Evolutionary conservation across 768 basidiomycete species (phyloP).

Genomic region (Hericium alpestre): DNA sequence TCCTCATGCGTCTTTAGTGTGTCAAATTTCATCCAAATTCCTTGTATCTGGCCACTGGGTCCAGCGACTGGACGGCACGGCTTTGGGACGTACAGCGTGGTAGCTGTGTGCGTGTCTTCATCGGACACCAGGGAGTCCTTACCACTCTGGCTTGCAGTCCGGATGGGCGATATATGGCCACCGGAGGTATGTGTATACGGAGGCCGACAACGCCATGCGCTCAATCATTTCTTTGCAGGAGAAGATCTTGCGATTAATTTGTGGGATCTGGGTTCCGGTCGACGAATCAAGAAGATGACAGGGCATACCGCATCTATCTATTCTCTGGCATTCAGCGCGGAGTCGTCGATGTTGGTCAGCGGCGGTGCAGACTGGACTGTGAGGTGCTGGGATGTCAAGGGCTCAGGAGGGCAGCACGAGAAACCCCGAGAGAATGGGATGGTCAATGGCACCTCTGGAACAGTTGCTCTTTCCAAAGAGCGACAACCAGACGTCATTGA

Average conservation of each 20-base stretch:
- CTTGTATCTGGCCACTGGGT: conserved; percentile 92
- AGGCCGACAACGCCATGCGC: not conserved
- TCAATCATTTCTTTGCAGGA: conserved; percentile 29
- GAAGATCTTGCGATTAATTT: conserved; percentile 90
- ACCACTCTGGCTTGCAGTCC: conserved; percentile 84
- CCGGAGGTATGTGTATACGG: conserved; percentile 46
- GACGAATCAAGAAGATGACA: conserved; percentile 90
- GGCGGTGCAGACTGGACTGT: conserved; percentile 94
- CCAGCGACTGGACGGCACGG: conserved; percentile 90
- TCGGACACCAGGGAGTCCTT: conserved; percentile 86
- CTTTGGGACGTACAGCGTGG: conserved; percentile 98
- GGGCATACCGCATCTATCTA: conserved; percentile 88
- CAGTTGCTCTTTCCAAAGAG: conserved; percentile 10
- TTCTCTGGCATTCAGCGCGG: conserved; percentile 84
- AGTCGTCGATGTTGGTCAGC: conserved; percentile 83
- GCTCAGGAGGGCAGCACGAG: conserved; percentile 49
- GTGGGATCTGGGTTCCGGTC: conserved; percentile 95
- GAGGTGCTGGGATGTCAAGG: conserved; percentile 94
- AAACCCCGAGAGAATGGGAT: conserved; percentile 52
- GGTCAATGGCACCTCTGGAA: conserved; percentile 16
- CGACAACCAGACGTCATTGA: conserved; percentile 46
- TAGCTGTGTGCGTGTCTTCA: conserved; percentile 86
- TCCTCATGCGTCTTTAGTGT: conserved; percentile 56
- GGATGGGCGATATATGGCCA: conserved; percentile 89
- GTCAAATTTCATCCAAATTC: conserved; percentile 97